Base-by-base conservation (phyloP, 495 filamentous ascomycete genomes). In the Aspergillus sclerotioniger region DNA sequence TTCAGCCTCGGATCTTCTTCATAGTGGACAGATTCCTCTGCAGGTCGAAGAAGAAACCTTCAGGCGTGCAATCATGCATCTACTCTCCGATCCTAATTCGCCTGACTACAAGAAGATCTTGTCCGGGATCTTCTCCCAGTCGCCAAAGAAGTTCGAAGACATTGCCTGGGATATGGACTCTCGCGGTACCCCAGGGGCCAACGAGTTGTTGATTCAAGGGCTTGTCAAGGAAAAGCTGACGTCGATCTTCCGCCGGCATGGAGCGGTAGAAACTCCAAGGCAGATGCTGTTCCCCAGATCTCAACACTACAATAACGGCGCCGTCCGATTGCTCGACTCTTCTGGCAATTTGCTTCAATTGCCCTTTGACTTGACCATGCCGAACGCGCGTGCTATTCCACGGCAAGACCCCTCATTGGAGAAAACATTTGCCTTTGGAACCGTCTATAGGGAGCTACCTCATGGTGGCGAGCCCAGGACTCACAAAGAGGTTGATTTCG, bases 1-100 rank as follows among this genome's bases (percentile, higher is more conserved):
- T 3, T 90, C 87, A n/a, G 91, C 90, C 54, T 71, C 81, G 4
- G 94, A 96, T 51, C 85, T 98, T 20, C 80, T 98, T 6, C 83
- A 88, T 51, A 91, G 91, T 65, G 92, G 91, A 12, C 90, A 91
- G 63, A 81, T 98, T 17, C 94, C 94, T 15, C 78, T 96, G 4
- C 89, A 92, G 64, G 89, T 95, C 67, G 91, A 98, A 73, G 91
- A 94, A 65, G 92, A 96, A 69, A 90, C 89, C 1, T 90, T 96
- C 56, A 80, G 90, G 51, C 81, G 89, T 51, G 89, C 90, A 2
- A 82, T 97, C 33, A 86, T 89, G 56, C 88, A 88, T 50, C 69
- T 98, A 17, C 66, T 79, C 4, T 87, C 88, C 0, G 89, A 96
- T 63, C 84, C 88, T 16, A 87, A 77, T 53, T 97, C 93, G 8